phyloP scores from a whole-genome alignment of 352 stramenopile species.

The Aphanomyces invadans region DNA sequence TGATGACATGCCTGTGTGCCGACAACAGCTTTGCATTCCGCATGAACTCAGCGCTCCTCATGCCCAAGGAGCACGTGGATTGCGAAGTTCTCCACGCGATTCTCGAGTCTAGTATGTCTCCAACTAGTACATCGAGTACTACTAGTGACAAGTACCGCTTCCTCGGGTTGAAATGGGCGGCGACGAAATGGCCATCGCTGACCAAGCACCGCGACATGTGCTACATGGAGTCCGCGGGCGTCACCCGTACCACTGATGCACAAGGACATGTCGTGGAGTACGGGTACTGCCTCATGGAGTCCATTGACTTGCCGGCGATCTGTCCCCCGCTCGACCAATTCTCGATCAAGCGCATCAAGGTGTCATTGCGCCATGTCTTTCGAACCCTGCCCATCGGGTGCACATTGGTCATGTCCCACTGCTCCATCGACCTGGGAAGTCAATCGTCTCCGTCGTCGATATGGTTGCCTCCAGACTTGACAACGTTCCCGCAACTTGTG shows the following conservation, averaged over 20 bases:
- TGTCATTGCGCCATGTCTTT: constrained; percentile 19
- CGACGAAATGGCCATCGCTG: constrained; percentile 17
- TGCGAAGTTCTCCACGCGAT: constrained; percentile 19
- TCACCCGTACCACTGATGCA: not conserved
- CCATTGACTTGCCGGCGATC: not conserved
- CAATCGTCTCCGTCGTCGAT: not conserved
- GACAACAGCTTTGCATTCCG: constrained; percentile 12
- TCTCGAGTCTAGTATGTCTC: not conserved
- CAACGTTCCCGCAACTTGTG: not conserved
- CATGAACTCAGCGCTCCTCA: constrained; percentile 14
- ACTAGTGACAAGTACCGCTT: constrained; percentile 15
- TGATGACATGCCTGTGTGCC: constrained; percentile 2
- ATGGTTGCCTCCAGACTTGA: not conserved
- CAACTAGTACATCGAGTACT: not conserved
- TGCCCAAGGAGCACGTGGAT: constrained; percentile 20
- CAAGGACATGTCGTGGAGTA: not conserved
- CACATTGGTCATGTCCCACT: constrained; percentile 23
- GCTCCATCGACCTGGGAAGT: constrained; percentile 5
- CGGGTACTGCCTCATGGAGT: constrained; percentile 22
- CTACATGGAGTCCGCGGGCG: constrained; percentile 20
- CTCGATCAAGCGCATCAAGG: constrained; percentile 17
- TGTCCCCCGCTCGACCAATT: constrained; percentile 16
- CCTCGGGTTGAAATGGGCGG: constrained; percentile 11
- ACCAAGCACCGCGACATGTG: constrained; percentile 18
- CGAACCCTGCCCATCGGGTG: constrained; percentile 13